phyloP scores from a whole-genome alignment of 1,284 basidiomycete species.

The Leccinum pachyderme region DNA sequence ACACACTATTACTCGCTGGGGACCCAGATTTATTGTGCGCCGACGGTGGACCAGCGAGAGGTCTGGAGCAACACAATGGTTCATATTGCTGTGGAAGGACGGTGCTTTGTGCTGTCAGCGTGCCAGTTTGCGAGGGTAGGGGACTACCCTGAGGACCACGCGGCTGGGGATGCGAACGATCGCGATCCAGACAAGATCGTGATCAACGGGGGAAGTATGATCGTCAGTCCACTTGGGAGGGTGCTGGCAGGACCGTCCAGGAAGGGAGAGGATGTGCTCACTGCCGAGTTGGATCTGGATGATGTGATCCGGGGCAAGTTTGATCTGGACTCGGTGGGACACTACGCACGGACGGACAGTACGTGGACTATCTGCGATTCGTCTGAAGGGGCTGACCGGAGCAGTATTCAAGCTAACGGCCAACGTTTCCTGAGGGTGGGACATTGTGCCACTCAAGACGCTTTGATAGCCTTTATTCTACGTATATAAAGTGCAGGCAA shows the following conservation, averaged over 20 bases:
- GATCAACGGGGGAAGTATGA: slow-evolving; percentile 69
- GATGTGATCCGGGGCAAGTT: slow-evolving; percentile 66
- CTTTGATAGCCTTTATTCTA: neutral
- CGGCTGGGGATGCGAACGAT: slow-evolving; percentile 40
- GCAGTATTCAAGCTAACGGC: slow-evolving; percentile 29
- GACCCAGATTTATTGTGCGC: slow-evolving; percentile 66
- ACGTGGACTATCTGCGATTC: slow-evolving; percentile 21
- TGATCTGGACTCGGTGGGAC: slow-evolving; percentile 69
- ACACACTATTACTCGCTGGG: slow-evolving; percentile 62
- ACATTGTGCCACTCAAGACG: slow-evolving; percentile 7
- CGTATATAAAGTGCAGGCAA: slow-evolving; percentile 26
- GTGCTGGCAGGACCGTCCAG: slow-evolving; percentile 68
- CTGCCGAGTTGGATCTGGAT: slow-evolving; percentile 63
- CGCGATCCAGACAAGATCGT: slow-evolving; percentile 55
- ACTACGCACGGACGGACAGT: slow-evolving; percentile 68
- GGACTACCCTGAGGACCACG: slow-evolving; percentile 59
- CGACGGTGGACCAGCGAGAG: slow-evolving; percentile 67
- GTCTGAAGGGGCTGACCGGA: slow-evolving; percentile 7
- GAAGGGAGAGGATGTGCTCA: slow-evolving; percentile 59
- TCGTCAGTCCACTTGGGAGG: slow-evolving; percentile 64
- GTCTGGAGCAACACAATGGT: slow-evolving; percentile 67
- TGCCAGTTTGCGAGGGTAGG: slow-evolving; percentile 64
- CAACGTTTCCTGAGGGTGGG: slow-evolving; percentile 3
- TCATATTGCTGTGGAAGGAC: slow-evolving; percentile 74
- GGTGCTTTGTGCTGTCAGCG: slow-evolving; percentile 70